Evolutionary conservation across 495 filamentous ascomycete species (phyloP).

Genomic region (Daldinia loculata): DNA sequence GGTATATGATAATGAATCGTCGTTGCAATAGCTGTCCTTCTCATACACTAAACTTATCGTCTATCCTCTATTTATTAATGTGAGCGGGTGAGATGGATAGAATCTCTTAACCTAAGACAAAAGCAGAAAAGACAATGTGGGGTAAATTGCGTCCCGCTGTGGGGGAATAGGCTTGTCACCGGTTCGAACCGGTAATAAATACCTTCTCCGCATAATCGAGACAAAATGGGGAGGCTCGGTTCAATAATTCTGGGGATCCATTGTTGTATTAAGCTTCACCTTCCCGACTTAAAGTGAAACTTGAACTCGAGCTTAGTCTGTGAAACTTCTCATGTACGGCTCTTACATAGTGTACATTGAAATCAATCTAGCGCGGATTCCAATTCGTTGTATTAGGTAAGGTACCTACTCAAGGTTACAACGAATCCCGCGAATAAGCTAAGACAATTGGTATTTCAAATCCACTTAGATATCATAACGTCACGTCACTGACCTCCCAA

Average conservation of each 20-base stretch:
- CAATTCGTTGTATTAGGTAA: background rate
- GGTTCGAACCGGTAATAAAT: constrained; percentile 28
- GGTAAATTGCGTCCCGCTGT: constrained; percentile 33
- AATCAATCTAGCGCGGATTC: background rate
- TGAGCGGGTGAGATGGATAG: background rate
- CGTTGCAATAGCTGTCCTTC: background rate
- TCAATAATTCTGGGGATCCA: background rate
- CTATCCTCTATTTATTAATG: background rate
- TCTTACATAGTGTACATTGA: background rate
- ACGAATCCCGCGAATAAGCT: background rate
- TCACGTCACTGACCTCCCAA: constrained; percentile 13
- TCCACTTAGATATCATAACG: background rate
- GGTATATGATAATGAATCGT: background rate
- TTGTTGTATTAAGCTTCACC: constrained; percentile 4
- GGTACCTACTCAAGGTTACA: background rate
- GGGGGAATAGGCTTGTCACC: constrained; percentile 23
- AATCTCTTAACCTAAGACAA: constrained; percentile 1
- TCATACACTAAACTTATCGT: background rate
- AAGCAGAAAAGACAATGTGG: constrained; percentile 27
- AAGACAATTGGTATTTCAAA: background rate
- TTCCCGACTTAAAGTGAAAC: background rate
- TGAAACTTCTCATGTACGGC: background rate
- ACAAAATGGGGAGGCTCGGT: background rate
- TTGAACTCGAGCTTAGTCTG: background rate
- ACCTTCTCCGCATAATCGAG: constrained; percentile 19